phyloP scores from a whole-genome alignment of 2,329 filamentous ascomycete species.

The Ophioceras dolichostomum region DNA sequence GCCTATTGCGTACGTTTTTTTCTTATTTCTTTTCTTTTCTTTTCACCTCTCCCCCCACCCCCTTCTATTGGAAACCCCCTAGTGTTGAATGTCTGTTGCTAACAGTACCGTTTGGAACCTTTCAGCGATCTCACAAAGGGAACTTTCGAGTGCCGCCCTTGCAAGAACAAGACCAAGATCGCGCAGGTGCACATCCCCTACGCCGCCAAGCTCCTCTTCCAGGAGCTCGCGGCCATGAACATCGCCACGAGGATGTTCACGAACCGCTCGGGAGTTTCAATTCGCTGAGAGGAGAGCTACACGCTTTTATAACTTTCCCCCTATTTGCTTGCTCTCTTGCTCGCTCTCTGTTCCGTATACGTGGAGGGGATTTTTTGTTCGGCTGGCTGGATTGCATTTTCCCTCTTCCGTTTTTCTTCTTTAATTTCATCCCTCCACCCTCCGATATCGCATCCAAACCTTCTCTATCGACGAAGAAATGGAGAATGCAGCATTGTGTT shows the following conservation, averaged over 20 bases:
- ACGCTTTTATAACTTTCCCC: too few species aligned
- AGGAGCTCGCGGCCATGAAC: conserved; percentile 96
- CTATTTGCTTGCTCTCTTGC: too few species aligned
- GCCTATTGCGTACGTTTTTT: conserved; percentile 77
- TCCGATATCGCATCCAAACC: too few species aligned
- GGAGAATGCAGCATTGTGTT: too few species aligned
- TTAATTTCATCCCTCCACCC: too few species aligned
- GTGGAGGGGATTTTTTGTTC: neutral
- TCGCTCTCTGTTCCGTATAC: neutral
- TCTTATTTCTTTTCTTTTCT: conserved; percentile 1
- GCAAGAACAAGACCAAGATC: conserved; percentile 98
- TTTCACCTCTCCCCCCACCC: neutral
- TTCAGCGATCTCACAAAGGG: conserved; percentile 82
- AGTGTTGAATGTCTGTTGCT: conserved; percentile 12
- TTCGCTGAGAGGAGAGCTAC: conserved; percentile 34
- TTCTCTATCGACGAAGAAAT: too few species aligned
- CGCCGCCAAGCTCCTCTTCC: conserved; percentile 94
- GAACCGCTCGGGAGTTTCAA: conserved; percentile 62
- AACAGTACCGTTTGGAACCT: conserved; percentile 13
- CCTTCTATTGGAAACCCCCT: neutral
- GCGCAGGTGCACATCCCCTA: conserved; percentile 97
- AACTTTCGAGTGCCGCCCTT: conserved; percentile 91
- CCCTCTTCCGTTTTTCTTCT: neutral
- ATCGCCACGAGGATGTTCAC: conserved; percentile 98
- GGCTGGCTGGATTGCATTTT: neutral